Evolutionary conservation across 2,329 filamentous ascomycete genomes (phyloP), one percentile per base, ranked within the genome.

Genomic region (Xylariaceae sp.): DNA sequence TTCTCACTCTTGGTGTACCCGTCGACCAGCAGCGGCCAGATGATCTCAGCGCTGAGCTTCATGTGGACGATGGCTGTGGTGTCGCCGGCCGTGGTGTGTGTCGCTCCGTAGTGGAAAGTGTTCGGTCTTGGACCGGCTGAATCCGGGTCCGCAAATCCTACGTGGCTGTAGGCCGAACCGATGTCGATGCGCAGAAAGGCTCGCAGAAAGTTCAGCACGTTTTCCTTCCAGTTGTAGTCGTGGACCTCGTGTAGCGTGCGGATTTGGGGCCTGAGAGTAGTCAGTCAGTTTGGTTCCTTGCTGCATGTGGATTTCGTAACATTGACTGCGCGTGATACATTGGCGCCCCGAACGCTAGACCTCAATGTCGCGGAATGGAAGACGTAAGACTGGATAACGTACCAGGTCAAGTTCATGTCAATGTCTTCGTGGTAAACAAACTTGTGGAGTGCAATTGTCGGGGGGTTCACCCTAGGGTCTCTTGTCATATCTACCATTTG

Each of bases 21-120:
- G 1, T 52, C 49, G 12, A 53, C 27, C 11, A 66, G n/a, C 35
- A 66, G 46, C 1, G 64, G 63, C 61, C 63, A 66, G 2, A 66
- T 38, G n/a, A 60, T 1, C 17, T 66, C 62, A 5, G 52, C 59
- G 5, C 46, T 45, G 6, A 65, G 11, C 6, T 11, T 17, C 1
- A 45, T 1, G 9, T 32, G 33, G 52, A 51, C 2, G 2, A 5
- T n/a, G 35, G 19, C n/a, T 0, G 3, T n/a, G n/a, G n/a, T n/a
- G 2, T 43, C 51, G 4, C 7, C 31, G 0, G 0, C 0, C 1
- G 3, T 9, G 2, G 11, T 3, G 2, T 5, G 17, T 9, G 57
- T 59, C 7, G 17, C 15, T 5, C 57, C 60, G 22, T 60, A 62
- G 10, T 38, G 2, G 9, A 48, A 43, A 19, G 15, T 4, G 0